Base-by-base conservation (phyloP, 768 basidiomycete genomes). In the Rubroboletus pulcherrimus region DNA sequence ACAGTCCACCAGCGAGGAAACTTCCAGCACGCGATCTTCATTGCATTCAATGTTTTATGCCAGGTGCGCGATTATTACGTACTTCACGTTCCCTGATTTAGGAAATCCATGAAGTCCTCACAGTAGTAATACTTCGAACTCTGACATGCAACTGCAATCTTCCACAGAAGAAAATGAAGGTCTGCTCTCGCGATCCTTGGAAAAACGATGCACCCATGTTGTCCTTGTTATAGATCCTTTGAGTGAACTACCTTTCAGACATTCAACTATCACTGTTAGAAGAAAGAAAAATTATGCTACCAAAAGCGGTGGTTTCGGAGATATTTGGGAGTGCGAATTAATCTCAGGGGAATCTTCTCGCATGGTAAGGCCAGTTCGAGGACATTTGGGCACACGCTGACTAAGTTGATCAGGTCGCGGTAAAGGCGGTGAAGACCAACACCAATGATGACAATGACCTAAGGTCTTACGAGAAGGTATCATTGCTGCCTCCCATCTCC, bases 321-420 rank as follows among this genome's bases (percentile, higher is more conserved):
- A 71, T 43, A 45, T 69, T 30, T 69, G 65, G 59, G 53, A 59
- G 47, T 71, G 67, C 10, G 57, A 61, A n/a, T 41, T 66, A 24
- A 46, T 58, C 21, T 55, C 41, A n/a, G 51, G 34, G n/a, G 43
- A 24, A 21, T 34, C 45, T 15, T 24, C 26, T 33, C 54, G 40
- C 2, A 51, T 46, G 53, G 65, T 66, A 24, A 24, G 50, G 24
- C 24, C 21, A 8, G 10, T 38, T 43, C 3, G 1, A 30, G 5
- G 12, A 10, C n/a, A 40, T 51, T 30, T 10, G 10, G 12, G 14
- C 24, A 7, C 24, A 19, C 11, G 10, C 38, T 56, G 26, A 58
- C 34, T 1, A 44, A 19, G 30, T 5, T 29, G 12, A 48, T 8
- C 19, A 68, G 63, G 53, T 66, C 4, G 66, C 65, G 4, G 66